Conservation (phyloP, 1,139 yeast genomes). For the Hemisphaericaspora subhashii region DNA sequence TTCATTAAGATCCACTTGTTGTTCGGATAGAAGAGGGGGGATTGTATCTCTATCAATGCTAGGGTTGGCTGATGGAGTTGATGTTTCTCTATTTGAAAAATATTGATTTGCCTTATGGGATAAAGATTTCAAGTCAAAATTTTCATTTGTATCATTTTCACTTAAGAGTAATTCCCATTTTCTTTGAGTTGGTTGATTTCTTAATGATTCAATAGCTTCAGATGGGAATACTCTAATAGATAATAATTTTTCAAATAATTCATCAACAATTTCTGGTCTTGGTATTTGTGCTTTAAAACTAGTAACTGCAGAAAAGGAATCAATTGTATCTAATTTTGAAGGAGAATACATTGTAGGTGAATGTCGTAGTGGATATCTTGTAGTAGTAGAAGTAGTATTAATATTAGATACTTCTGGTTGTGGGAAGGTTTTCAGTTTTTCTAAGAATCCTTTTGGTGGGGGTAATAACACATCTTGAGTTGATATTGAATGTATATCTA, state of each 20-base stretch:
- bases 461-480: slow-evolving; percentile 30
- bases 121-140: slow-evolving; percentile 32
- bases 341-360: slow-evolving; percentile 14
- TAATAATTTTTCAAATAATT: slow-evolving; percentile 38
- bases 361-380: slow-evolving; percentile 2
- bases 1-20: slow-evolving; percentile 1
- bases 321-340: slow-evolving; percentile 20
- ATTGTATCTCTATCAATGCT: slow-evolving; percentile 3
- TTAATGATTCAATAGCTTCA: slow-evolving; percentile 30
- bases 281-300: slow-evolving; percentile 38
- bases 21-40: background rate
- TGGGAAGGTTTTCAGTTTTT: slow-evolving; percentile 1
- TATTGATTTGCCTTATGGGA: slow-evolving; percentile 11
- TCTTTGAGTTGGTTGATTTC: slow-evolving; percentile 34
- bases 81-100: slow-evolving; percentile 7
- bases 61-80: background rate
- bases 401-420: background rate
- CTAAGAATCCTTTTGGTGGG: slow-evolving; percentile 3
- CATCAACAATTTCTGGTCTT: slow-evolving; percentile 35
- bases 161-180: slow-evolving; percentile 49
- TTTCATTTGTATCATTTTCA: slow-evolving; percentile 40
- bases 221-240: slow-evolving; percentile 41
- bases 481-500: slow-evolving; percentile 21
- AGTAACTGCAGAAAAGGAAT: slow-evolving; percentile 34
- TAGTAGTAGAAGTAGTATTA: slow-evolving; percentile 2